Evolutionary conservation across 2,329 filamentous ascomycete species (phyloP).

Genomic region (Aspergillus novofumigatus): DNA sequence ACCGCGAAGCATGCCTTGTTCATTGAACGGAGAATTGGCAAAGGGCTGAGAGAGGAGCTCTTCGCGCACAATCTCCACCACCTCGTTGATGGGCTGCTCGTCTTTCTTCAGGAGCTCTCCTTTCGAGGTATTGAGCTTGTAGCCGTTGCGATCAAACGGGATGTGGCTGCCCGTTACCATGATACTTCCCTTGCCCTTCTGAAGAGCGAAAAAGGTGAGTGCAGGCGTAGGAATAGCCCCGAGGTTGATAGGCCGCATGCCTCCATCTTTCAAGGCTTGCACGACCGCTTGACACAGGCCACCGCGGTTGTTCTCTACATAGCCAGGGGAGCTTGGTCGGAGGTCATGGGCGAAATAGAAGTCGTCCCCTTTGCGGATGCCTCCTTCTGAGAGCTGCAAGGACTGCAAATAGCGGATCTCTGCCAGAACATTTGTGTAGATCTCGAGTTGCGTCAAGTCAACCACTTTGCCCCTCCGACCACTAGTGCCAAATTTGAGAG

Average conservation of each 20-base stretch:
- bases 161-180: conserved; percentile 36
- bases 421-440: conserved; percentile 31
- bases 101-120: conserved; percentile 32
- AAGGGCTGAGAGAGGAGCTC: conserved; percentile 23
- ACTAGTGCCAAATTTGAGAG: conserved; percentile 33
- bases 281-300: conserved; percentile 29
- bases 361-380: conserved; percentile 26
- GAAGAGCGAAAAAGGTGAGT: conserved; percentile 26
- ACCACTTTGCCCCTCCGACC: conserved; percentile 30
- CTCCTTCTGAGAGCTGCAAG: conserved; percentile 22
- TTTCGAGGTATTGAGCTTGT: conserved; percentile 31
- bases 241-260: conserved; percentile 28
- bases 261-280: conserved; percentile 25
- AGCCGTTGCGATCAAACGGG: conserved; percentile 33
- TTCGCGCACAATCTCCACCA: conserved; percentile 22
- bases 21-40: conserved; percentile 25
- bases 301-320: conserved; percentile 27
- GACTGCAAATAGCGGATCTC: conserved; percentile 30
- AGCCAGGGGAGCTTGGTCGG: conserved; percentile 28
- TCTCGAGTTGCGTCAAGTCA: conserved; percentile 31
- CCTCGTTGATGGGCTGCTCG: conserved; percentile 28
- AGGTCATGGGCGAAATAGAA: conserved; percentile 33
- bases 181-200: conserved; percentile 28
- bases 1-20: conserved; percentile 24
- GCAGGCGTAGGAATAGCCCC: conserved; percentile 32